Conservation (phyloP, 164 flowering plant genomes). For the Hamamelis virginiana region DNA sequence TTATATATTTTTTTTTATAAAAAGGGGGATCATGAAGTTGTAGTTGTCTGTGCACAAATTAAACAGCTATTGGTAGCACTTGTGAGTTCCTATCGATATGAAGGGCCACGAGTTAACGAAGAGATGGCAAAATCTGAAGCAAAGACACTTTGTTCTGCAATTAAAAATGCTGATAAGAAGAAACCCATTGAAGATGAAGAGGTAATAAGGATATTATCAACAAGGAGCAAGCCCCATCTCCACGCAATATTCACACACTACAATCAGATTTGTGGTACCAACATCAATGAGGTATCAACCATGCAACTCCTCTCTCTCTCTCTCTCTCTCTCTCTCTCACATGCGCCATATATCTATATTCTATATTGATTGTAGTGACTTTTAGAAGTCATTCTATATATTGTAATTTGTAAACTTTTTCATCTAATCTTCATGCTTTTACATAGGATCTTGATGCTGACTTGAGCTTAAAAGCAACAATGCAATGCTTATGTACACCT, state of each 20-base stretch:
- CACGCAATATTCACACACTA: conserved; percentile 41
- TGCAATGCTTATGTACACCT: conserved; percentile 57
- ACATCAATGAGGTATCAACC: conserved; percentile 45
- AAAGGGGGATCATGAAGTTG: no score
- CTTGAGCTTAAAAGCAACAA: conserved; percentile 32
- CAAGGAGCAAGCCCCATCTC: conserved; percentile 74
- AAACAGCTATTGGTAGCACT: conserved; percentile 68
- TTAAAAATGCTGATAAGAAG: conserved; percentile 33
- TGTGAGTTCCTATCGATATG: conserved; percentile 73
- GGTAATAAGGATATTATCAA: conserved; percentile 54
- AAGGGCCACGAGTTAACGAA: conserved; percentile 54
- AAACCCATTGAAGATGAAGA: conserved; percentile 48
- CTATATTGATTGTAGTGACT: no score
- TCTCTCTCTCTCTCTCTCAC: no score
- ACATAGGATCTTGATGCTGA: conserved; percentile 52
- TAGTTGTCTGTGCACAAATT: conserved; percentile 12
- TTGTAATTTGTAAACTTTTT: no score
- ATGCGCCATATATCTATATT: no score
- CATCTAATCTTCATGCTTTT: not conserved
- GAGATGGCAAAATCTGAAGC: conserved; percentile 74
- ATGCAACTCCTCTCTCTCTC: no score
- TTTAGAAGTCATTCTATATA: no score
- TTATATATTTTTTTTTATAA: no score
- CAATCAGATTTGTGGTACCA: conserved; percentile 40
- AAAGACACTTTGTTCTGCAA: conserved; percentile 33